Evolutionary conservation across 768 basidiomycete genomes (phyloP).

Genomic region (Lentinula detonsa): DNA sequence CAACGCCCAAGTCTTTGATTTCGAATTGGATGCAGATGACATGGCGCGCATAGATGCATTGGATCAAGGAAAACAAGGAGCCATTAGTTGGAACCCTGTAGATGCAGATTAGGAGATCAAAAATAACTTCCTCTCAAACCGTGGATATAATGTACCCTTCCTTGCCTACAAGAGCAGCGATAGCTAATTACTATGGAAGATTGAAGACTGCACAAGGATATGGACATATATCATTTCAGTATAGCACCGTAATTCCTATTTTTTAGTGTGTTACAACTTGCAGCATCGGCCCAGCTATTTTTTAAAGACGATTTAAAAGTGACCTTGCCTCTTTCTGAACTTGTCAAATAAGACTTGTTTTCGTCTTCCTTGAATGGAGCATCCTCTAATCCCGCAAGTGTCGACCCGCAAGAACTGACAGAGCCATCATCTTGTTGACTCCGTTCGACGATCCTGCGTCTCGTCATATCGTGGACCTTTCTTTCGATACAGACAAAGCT

Average conservation of each 20-base stretch:
- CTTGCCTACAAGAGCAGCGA: too few relatives aligned
- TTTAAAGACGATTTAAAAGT: background rate
- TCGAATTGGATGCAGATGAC: slow-evolving; percentile 60
- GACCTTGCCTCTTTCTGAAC: background rate
- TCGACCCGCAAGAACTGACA: background rate
- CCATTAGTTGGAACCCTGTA: slow-evolving; percentile 83
- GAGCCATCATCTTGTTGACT: background rate
- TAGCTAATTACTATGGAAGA: too few relatives aligned
- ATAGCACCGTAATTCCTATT: background rate
- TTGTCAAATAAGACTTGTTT: background rate
- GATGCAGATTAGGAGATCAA: slow-evolving; percentile 31
- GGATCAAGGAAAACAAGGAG: slow-evolving; percentile 68
- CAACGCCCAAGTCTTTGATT: slow-evolving; percentile 73
- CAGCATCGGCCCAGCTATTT: background rate
- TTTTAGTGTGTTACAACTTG: background rate
- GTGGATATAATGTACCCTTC: too few relatives aligned
- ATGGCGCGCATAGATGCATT: slow-evolving; percentile 60
- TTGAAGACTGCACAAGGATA: background rate
- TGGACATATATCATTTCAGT: background rate
- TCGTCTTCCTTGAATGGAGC: background rate
- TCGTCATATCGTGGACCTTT: background rate
- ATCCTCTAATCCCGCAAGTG: background rate
- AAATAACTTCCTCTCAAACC: too few relatives aligned
- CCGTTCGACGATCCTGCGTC: background rate
- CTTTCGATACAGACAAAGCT: background rate